A percentile compares a stretch with the other conserved stretches of the same genome.
These are phyloP conservation scores for Speleostelium caveatum DNA, from an alignment of 78 protist genomes.

Conservation along the genomic window DNA sequence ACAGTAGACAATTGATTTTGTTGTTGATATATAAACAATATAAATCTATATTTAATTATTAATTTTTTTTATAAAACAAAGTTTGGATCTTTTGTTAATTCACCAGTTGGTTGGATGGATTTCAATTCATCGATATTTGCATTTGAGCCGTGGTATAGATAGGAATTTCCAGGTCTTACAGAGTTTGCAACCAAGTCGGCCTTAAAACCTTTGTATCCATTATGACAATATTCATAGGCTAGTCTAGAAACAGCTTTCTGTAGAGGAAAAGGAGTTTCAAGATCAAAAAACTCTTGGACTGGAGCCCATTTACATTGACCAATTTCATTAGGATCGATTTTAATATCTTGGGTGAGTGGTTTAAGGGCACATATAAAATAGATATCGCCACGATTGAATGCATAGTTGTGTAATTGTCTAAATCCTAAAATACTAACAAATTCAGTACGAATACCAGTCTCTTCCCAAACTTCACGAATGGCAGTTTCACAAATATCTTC, in stretches of 20 bases:
- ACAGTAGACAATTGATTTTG: no score
- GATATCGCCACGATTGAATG: constrained; percentile 60
- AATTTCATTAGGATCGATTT: constrained; percentile 60
- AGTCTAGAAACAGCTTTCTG: constrained; percentile 51
- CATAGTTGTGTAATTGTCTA: constrained; percentile 78
- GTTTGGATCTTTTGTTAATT: no score
- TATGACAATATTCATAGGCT: constrained; percentile 53
- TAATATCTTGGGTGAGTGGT: constrained; percentile 32
- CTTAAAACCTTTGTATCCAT: constrained; percentile 74
- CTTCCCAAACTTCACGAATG: constrained; percentile 85
- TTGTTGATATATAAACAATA: no score
- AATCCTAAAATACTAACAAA: constrained; percentile 60
- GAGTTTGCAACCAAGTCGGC: constrained; percentile 43
- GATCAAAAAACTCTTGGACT: constrained; percentile 17
- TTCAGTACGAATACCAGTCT: constrained; percentile 81
- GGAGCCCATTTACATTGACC: constrained; percentile 72
- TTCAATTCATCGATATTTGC: constrained; percentile 47
- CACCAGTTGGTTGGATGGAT: no score
- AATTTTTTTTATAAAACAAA: no score
- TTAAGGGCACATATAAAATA: constrained; percentile 51
- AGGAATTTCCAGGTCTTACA: constrained; percentile 43
- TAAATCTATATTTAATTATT: no score
- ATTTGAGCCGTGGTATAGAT: constrained; percentile 52
- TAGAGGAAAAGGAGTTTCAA: constrained; percentile 34
- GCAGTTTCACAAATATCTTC: constrained; percentile 83